Evolutionary conservation across 176 grass and related monocot species (phyloP).

Genomic region (Thinopyrum elongatum): DNA sequence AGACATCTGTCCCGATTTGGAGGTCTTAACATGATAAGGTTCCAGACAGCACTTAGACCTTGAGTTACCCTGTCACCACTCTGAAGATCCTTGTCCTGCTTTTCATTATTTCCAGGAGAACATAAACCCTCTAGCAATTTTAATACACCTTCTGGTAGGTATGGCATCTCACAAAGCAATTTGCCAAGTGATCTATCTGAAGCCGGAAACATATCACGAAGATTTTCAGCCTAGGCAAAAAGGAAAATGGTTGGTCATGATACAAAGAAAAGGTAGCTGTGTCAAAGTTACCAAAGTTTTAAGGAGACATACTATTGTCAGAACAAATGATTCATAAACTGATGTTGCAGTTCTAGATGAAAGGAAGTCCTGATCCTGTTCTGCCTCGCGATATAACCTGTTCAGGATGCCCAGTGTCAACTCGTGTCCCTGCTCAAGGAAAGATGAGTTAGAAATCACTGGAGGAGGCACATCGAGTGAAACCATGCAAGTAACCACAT

Average conservation of each 20-base stretch:
- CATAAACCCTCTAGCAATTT: constrained; percentile 88
- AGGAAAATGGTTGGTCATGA: constrained; percentile 28
- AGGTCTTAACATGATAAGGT: constrained; percentile 88
- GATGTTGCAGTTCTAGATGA: constrained; percentile 96
- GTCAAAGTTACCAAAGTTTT: constrained; percentile 4
- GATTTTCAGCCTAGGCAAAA: constrained; percentile 61
- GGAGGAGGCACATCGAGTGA: constrained; percentile 13
- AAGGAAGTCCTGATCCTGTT: constrained; percentile 97
- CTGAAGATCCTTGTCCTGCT: constrained; percentile 71
- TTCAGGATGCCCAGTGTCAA: constrained; percentile 92
- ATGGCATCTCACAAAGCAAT: constrained; percentile 89
- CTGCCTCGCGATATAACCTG: constrained; percentile 83
- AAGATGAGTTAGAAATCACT: constrained; percentile 47
- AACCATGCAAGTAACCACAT: constrained; percentile 7
- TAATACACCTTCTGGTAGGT: constrained; percentile 74
- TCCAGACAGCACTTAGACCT: constrained; percentile 96
- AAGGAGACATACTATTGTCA: constrained; percentile 59
- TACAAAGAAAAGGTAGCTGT: constrained; percentile 19
- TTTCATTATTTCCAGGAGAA: constrained; percentile 74
- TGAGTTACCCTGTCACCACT: constrained; percentile 88
- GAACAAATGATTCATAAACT: constrained; percentile 94
- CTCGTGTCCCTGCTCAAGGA: constrained; percentile 84
- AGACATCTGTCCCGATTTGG: constrained; percentile 75
- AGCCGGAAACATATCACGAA: constrained; percentile 87
- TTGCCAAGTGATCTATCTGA: constrained; percentile 88